Conservation (phyloP, 129 eudicot genomes). For the Artemisia annua region DNA sequence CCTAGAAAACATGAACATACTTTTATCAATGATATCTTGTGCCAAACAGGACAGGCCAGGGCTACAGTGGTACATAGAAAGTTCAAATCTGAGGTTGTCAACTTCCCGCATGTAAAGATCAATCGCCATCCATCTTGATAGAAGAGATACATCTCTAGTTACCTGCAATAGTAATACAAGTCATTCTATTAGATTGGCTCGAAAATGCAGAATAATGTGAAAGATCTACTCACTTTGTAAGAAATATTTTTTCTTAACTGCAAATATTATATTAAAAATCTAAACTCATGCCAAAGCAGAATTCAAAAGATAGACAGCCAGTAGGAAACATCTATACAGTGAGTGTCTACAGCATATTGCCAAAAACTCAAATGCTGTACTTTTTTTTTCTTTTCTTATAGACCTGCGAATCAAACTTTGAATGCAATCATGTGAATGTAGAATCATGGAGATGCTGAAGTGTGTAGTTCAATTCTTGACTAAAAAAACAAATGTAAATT, state of each 20-base stretch:
- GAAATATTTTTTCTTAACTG: no score
- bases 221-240: neutral
- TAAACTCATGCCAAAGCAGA: no score
- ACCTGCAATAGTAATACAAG: constrained; percentile 54
- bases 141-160: constrained; percentile 83
- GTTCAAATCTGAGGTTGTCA: constrained; percentile 89
- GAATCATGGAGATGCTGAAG: neutral
- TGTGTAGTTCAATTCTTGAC: neutral
- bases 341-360: constrained; percentile 12
- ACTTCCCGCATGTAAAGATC: constrained; percentile 94
- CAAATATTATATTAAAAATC: no score
- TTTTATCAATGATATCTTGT: constrained; percentile 60
- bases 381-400: neutral
- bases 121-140: constrained; percentile 97
- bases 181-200: neutral
- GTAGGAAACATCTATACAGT: neutral
- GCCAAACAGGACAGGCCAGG: constrained; percentile 57
- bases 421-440: neutral
- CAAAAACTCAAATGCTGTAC: neutral
- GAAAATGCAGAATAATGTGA: constrained; percentile 2
- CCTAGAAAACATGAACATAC: constrained; percentile 28
- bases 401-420: neutral
- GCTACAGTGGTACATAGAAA: constrained; percentile 84
- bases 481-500: neutral
- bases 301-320: no score